Conservation (phyloP, 2,329 filamentous ascomycete genomes). For the Aureobasidium melanogenum region DNA sequence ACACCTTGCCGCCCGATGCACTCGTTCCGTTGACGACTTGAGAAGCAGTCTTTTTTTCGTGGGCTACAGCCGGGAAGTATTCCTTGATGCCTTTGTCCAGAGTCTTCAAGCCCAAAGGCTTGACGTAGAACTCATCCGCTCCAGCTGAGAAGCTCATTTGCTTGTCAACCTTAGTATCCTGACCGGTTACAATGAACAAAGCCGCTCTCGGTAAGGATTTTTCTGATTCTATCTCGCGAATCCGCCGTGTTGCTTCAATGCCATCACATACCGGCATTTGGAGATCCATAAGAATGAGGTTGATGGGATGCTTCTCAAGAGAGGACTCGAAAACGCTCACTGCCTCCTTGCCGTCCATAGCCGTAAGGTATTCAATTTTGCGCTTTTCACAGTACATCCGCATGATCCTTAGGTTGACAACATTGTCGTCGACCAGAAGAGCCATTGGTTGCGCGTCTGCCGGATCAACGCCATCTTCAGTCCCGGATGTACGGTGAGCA, state of each 20-base stretch:
- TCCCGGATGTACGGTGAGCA: neutral
- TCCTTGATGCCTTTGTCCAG: conserved; percentile 14
- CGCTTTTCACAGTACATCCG: conserved; percentile 39
- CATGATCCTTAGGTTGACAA: conserved; percentile 41
- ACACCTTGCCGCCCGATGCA: neutral
- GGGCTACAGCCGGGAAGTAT: conserved; percentile 10
- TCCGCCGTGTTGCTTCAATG: conserved; percentile 30
- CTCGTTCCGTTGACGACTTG: neutral
- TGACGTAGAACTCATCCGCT: conserved; percentile 30
- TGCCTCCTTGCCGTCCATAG: conserved; percentile 37
- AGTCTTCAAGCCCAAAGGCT: conserved; percentile 28
- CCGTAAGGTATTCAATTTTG: conserved; percentile 33
- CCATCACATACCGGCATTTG: conserved; percentile 39
- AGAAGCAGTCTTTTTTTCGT: neutral
- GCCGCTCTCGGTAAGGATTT: conserved; percentile 26
- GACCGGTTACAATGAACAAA: conserved; percentile 31
- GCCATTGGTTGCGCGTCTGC: conserved; percentile 18
- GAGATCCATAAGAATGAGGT: conserved; percentile 36
- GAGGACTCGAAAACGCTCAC: conserved; percentile 28
- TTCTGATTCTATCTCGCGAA: conserved; percentile 28
- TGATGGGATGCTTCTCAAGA: conserved; percentile 24
- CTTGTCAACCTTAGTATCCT: conserved; percentile 29
- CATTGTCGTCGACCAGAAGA: conserved; percentile 41
- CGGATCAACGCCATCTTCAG: neutral
- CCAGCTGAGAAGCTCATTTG: conserved; percentile 26